Base-by-base conservation (phyloP, 2,329 filamentous ascomycete genomes). In the Colletotrichum trifolii region DNA sequence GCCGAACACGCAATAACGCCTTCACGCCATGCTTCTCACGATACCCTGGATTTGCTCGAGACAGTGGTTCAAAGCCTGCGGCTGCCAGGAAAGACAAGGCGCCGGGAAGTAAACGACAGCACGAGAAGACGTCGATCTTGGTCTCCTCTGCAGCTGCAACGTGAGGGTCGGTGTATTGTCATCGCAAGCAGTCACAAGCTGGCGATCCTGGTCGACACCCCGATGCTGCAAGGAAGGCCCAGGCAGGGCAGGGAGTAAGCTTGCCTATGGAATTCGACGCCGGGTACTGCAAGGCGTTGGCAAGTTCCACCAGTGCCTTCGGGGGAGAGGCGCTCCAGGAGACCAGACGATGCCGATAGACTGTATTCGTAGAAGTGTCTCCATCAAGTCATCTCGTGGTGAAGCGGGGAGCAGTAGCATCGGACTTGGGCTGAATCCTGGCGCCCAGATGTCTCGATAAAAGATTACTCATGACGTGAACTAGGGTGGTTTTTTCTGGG, bases 391-490 rank as follows among this genome's bases (percentile, higher is more conserved):
- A 38, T 34, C 17, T 45, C 42, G 61, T 50, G n/a, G 36, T 53
- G 47, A 8, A 60, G 7, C 40, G 42, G 33, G 17, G 33, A 52
- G 40, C 25, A 40, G 34, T 52, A 8, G 11, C 46, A 34, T 43
- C 33, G 56, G 15, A 2, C 11, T 54, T 45, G 38, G 39, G 38
- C 39, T 53, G 38, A 45, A 42, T 49, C 17, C 35, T 58, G 60
- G 33, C 36, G n/a, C 36, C 43, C 50, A 34, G 15, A 34, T 48
- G 46, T 33, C 25, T 34, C 42, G 58, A 45, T 25, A 38, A 17
- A 42, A 17, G 25, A 46, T 15, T 39, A 33, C 48, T 48, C 35
- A 62, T 62, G 62, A 62, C 62, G 58, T 47, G 52, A 43, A 62
- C 15, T 36, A 33, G 52, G 47, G 42, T 38, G 59, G 25, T 62